Evolutionary conservation across 441 rosid genomes (phyloP).

Genomic region (Melastoma candidum): DNA sequence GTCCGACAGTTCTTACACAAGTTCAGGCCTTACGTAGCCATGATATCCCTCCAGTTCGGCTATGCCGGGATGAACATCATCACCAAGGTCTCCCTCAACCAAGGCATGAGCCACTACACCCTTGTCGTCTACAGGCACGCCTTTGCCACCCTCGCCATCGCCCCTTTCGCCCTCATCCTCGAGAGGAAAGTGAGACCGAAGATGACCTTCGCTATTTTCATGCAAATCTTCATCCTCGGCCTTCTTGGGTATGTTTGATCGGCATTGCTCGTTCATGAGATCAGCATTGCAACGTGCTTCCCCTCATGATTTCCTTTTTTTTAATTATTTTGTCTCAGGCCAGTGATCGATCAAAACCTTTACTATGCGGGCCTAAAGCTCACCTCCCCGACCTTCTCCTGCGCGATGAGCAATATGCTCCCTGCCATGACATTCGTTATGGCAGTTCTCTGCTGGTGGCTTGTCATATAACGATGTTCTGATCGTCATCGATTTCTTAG

Average conservation of each 20-base stretch:
- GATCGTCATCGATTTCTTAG: background rate
- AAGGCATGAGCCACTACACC: slow-evolving; percentile 58
- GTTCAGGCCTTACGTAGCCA: slow-evolving; percentile 50
- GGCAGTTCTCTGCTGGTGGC: slow-evolving; percentile 64
- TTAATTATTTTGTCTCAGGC: slow-evolving; percentile 28
- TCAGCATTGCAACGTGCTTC: background rate
- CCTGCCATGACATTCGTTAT: slow-evolving; percentile 79
- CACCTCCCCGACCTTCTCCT: slow-evolving; percentile 82
- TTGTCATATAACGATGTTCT: background rate
- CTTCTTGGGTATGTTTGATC: slow-evolving; percentile 64
- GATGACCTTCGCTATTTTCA: slow-evolving; percentile 58
- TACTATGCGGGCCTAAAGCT: slow-evolving; percentile 80
- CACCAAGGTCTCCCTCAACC: slow-evolving; percentile 50
- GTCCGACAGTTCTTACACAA: slow-evolving; percentile 21
- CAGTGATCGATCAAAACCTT: slow-evolving; percentile 91
- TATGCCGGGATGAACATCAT: slow-evolving; percentile 62
- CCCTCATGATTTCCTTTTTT: background rate
- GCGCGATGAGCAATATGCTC: slow-evolving; percentile 83
- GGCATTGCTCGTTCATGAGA: background rate
- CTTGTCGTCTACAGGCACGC: slow-evolving; percentile 64
- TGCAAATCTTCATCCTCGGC: slow-evolving; percentile 69
- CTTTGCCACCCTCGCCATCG: slow-evolving; percentile 49
- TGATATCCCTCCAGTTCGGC: slow-evolving; percentile 59
- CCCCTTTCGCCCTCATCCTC: slow-evolving; percentile 56
- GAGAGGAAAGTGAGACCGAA: slow-evolving; percentile 78